Evolutionary conservation across 2,329 filamentous ascomycete species (phyloP).

Genomic region (Aspergillus uvarum): DNA sequence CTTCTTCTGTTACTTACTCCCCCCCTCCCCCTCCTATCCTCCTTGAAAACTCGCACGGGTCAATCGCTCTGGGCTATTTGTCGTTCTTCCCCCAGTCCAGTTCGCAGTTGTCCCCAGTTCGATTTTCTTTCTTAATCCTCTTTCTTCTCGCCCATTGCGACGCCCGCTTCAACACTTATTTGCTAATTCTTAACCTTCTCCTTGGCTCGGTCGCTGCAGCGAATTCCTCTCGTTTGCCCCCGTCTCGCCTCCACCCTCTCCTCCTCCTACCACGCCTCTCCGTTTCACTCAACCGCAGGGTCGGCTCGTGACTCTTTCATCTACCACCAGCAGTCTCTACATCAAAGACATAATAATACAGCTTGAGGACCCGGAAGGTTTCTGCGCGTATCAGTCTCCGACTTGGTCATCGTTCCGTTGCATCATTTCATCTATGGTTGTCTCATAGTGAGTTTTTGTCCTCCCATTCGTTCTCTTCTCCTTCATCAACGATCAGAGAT

Average conservation of each 20-base stretch:
- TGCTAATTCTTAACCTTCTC: not conserved
- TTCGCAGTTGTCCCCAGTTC: not conserved
- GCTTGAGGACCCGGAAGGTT: not conserved
- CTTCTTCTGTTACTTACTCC: conserved; percentile 3
- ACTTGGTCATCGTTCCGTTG: not conserved
- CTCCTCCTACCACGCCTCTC: not conserved
- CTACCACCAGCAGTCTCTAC: not conserved
- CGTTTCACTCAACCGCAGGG: conserved; percentile 2
- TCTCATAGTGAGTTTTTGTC: not conserved
- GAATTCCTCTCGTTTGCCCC: not conserved
- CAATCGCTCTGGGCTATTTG: conserved; percentile 9
- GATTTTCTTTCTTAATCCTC: not conserved
- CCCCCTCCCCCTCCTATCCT: not conserved
- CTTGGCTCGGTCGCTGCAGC: not conserved
- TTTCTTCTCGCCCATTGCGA: not conserved
- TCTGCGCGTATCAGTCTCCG: not conserved
- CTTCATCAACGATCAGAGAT: not conserved
- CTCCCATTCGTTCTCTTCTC: not conserved
- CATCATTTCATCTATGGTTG: not conserved
- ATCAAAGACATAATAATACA: not conserved
- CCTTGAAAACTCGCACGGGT: conserved; percentile 6
- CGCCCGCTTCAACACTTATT: too few relatives aligned
- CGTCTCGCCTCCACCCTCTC: not conserved
- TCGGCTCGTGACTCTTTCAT: not conserved
- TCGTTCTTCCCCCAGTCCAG: conserved; percentile 1